Conservation (phyloP, 2,329 filamentous ascomycete species). For the Hirsutella rhossiliensis region DNA sequence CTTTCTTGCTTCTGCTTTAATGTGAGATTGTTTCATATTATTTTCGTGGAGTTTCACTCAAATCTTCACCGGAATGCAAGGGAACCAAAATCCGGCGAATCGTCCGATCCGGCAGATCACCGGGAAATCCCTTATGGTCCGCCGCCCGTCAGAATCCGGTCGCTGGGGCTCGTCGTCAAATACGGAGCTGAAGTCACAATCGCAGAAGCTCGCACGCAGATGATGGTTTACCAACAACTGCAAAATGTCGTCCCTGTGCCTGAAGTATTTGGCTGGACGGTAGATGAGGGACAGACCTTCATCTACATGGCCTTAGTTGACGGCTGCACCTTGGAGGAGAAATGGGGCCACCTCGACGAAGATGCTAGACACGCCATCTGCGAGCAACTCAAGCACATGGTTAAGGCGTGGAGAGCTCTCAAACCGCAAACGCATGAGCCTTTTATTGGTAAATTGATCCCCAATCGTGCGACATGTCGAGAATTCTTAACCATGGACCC, state of each 20-base stretch:
- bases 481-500: no score
- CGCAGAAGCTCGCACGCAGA: constrained; percentile 17
- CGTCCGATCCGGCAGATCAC: no score
- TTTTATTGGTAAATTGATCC: constrained; percentile 10
- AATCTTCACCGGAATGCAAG: no score
- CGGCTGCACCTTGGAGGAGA: constrained; percentile 10
- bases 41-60: no score
- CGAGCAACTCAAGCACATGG: constrained; percentile 14
- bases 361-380: constrained; percentile 14
- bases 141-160: constrained; percentile 18
- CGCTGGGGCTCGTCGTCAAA: constrained; percentile 20
- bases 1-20: no score
- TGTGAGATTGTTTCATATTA: no score
- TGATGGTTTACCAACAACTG: constrained; percentile 12
- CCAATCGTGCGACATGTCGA: no score
- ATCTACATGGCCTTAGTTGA: constrained; percentile 13
- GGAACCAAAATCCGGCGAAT: no score
- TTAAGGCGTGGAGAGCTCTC: constrained; percentile 8
- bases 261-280: constrained; percentile 22
- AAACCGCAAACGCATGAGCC: constrained; percentile 5
- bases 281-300: constrained; percentile 10
- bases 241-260: constrained; percentile 10
- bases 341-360: constrained; percentile 8
- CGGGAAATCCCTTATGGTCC: no score
- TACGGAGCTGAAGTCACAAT: constrained; percentile 18